Evolutionary conservation across 2,329 filamentous ascomycete species (phyloP), one percentile per base, ranked within the genome.

Genomic region (Sphaerulina musiva): DNA sequence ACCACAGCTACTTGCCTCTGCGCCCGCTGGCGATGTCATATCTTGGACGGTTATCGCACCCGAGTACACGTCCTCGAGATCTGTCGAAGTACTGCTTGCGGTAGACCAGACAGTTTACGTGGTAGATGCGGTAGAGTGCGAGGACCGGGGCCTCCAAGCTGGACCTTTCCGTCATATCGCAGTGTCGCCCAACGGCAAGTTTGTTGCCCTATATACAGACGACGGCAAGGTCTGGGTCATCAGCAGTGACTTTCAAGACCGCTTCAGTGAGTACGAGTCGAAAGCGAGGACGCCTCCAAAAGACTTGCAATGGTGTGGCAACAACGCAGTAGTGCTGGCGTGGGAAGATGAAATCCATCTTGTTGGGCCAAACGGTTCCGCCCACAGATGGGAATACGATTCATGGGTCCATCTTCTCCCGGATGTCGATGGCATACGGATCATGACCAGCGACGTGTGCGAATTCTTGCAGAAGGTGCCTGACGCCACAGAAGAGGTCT

Each of bases 301-400:
- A 64, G 89, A 93, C 59, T 80, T 98, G 57, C 86, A 93, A 64
- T 98, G 93, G 93, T 98, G 93, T 70, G 93, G 93, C 4, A 92
- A 93, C 64, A 92, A 97, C 70, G 89, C 91, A 11, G 87, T 93
- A 3, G 82, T 95, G 29, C 83, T 98, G 64, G 91, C 91, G 0
- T 98, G 93, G 93, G 93, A 97, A 67, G 93, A 98, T 67, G 93
- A 98, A 70, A 85, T 98, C 3, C 93, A 96, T 67, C 79, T 98
- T 29, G 86, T 98, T 56, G 93, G 92, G 0, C 89, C 90, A 0
- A 86, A 85, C 38, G 89, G 89, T 42, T 81, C 86, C 8, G 84
- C 86, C 4, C 83, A 80, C 31, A 84, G 80, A 71, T 80, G 70
- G 69, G 46, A 90, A 63, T 97, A 97, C 70, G 90, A 97, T 66